Evolutionary conservation across 2,329 filamentous ascomycete species (phyloP).

Genomic region (Bipolaris bicolor): DNA sequence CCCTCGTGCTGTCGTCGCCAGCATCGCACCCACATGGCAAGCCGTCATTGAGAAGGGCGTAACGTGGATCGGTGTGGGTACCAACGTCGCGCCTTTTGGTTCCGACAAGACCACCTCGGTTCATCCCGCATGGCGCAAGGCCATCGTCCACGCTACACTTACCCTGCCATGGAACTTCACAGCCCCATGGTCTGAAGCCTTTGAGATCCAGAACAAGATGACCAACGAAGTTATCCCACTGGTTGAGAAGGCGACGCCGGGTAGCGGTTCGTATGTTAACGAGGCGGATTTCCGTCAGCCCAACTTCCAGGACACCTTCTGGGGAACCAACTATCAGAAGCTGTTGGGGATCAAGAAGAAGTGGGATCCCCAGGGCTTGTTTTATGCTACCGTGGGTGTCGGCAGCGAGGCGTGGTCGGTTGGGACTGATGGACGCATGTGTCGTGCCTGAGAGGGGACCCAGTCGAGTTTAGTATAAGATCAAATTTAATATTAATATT

Average conservation of each 20-base stretch:
- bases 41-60: constrained; percentile 23
- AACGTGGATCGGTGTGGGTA: constrained; percentile 29
- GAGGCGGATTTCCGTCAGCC: constrained; percentile 34
- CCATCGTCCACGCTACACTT: constrained; percentile 27
- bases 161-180: constrained; percentile 29
- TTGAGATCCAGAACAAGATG: constrained; percentile 25
- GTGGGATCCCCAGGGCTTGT: constrained; percentile 38
- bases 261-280: constrained; percentile 33
- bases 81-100: constrained; percentile 20
- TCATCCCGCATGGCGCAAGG: constrained; percentile 30
- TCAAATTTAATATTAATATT: too few relatives aligned
- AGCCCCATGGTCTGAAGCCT: constrained; percentile 25
- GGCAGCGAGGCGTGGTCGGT: constrained; percentile 36
- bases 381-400: constrained; percentile 37
- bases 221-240: constrained; percentile 25
- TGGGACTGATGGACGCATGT: constrained; percentile 21
- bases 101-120: constrained; percentile 26
- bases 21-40: constrained; percentile 23
- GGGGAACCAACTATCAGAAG: constrained; percentile 31
- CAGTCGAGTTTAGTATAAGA: too few relatives aligned
- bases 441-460: constrained; percentile 1
- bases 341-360: constrained; percentile 37
- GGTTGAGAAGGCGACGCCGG: constrained; percentile 27
- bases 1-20: constrained; percentile 20
- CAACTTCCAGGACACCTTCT: constrained; percentile 32